Evolutionary conservation across 116 monocot genomes (phyloP), one percentile per base, ranked within the genome.

Genomic region (Phalaenopsis hybrid): DNA sequence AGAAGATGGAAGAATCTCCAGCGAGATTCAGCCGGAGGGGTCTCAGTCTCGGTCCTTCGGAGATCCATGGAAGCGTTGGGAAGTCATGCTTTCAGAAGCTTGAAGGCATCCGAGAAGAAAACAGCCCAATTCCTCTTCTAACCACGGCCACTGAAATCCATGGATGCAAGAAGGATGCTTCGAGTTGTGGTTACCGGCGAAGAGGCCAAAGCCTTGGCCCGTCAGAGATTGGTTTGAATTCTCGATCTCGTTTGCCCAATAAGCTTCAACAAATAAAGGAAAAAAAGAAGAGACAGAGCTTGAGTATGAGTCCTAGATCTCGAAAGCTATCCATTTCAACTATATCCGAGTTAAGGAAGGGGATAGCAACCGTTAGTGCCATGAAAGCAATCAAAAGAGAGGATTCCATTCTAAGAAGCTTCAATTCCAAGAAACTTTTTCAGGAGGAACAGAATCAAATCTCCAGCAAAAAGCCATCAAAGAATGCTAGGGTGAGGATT

Each of bases 141-240:
- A 63, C 51, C 52, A 59, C 77, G 6, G 44, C 28, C 21, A 78
- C 45, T 16, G 37, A 81, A 45, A 75, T n/a, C 43, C 44, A 75
- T 6, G 44, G 75, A 25, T 45, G 16, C 46, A 75, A 46, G 46
- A 86, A 84, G 70, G 74, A 74, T 55, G 21, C 75, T 59, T 15
- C 79, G 17, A 61, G 37, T 49, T 57, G 15, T 28, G 12, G 65
- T 18, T 31, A 65, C 73, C 75, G 79, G 68, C 81, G 83, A n/a
- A 89, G 91, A 67, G 90, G 92, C 9, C 69, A 86, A 49, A 87
- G 90, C 78, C 85, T 90, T 57, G 90, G 92, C 31, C 89, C 89
- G 0, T 67, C 78, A 33, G 92, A 92, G 83, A 92, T 90, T 21
- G 57, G 70, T 33, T 16, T 33, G 63, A 63, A 57, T 23, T 52